Conservation (phyloP, 139 green algal genomes). For the Micromonas pusilla region DNA sequence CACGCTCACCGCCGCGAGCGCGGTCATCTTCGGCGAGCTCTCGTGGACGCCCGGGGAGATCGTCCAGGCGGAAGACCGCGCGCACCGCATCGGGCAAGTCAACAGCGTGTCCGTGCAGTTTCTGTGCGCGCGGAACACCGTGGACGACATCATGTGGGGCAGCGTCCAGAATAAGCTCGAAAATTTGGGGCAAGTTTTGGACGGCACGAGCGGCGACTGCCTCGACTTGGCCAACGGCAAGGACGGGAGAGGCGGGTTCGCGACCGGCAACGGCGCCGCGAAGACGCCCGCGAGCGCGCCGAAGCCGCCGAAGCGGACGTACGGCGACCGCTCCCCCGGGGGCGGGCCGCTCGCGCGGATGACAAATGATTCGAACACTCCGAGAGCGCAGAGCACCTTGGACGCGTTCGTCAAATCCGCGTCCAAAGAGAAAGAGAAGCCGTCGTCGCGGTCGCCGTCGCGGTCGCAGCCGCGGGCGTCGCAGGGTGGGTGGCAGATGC, state of each 20-base stretch:
- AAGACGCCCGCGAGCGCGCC: not conserved
- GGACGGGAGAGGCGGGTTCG: not conserved
- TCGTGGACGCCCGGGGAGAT: slow-evolving; percentile 54
- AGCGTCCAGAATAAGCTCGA: slow-evolving; percentile 65
- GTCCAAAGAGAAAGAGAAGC: no score
- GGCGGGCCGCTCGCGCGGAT: no score
- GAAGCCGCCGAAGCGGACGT: not conserved
- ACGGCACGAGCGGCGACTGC: slow-evolving; percentile 36
- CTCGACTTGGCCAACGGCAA: not conserved
- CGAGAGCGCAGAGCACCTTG: no score
- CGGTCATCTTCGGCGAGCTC: slow-evolving; percentile 63
- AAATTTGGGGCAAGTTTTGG: slow-evolving; percentile 61
- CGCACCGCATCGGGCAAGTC: slow-evolving; percentile 58
- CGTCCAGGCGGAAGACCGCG: slow-evolving; percentile 59
- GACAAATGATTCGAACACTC: no score
- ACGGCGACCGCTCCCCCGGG: no score
- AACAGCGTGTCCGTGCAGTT: slow-evolving; percentile 37
- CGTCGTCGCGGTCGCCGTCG: no score
- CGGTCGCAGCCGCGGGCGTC: no score
- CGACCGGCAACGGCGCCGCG: not conserved
- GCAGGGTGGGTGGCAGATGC: no score
- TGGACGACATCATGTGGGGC: slow-evolving; percentile 84
- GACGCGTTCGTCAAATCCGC: no score
- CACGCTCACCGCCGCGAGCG: slow-evolving; percentile 57
- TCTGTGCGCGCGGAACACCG: slow-evolving; percentile 47